Conservation (phyloP, 1,139 yeast genomes). For the Arxiozyma heterogenica region DNA sequence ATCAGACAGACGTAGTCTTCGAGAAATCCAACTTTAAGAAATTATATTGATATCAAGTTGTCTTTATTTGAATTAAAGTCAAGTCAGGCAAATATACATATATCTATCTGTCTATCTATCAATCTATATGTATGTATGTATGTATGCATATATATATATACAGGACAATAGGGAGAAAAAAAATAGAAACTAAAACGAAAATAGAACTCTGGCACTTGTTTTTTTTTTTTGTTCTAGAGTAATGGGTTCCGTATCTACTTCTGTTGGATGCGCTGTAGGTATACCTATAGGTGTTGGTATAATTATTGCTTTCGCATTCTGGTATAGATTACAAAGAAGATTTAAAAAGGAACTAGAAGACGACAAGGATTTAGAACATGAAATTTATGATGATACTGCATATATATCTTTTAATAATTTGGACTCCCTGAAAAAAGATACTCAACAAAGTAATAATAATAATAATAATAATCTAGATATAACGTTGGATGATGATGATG, state of each 20-base stretch:
- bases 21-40: no score
- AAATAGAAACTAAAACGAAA: no score
- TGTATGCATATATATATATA: no score
- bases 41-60: no score
- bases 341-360: constrained; percentile 32
- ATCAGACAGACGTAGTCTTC: no score
- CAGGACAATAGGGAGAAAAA: no score
- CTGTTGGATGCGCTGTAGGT: constrained; percentile 44
- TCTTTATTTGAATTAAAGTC: no score
- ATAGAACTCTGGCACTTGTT: no score
- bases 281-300: constrained; percentile 36
- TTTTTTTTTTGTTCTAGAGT: no score
- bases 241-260: constrained; percentile 25
- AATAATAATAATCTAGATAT: not conserved
- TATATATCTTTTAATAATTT: constrained; percentile 29
- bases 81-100: no score
- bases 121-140: no score
- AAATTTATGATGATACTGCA: constrained; percentile 27
- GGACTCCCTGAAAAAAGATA: constrained; percentile 11
- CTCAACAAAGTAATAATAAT: constrained; percentile 3
- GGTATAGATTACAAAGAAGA: constrained; percentile 32
- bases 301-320: constrained; percentile 30
- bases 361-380: constrained; percentile 27
- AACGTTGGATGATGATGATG: constrained; percentile 1
- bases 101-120: no score